These are phyloP conservation scores for Fusarium pseudocircinatum DNA, from an alignment of 2,329 filamentous ascomycete species.

Conservation along the genomic window DNA sequence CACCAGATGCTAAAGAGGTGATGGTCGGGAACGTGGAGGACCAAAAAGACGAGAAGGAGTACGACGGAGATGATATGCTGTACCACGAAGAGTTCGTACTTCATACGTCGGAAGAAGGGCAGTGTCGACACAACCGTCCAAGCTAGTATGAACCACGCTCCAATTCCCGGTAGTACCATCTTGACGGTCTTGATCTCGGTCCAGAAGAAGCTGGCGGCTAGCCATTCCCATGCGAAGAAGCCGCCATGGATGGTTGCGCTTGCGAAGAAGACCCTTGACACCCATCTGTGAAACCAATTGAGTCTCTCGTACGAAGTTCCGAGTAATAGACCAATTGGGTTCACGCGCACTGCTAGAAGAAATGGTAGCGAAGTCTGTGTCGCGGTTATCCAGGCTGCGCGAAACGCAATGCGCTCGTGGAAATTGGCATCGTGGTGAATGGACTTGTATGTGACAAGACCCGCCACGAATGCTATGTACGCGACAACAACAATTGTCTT, in stretches of 20 bases:
- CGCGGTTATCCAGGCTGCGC: slow-evolving; percentile 40
- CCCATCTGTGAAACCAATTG: slow-evolving; percentile 43
- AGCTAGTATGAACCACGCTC: slow-evolving; percentile 39
- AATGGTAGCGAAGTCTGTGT: slow-evolving; percentile 40
- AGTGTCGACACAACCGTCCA: slow-evolving; percentile 41
- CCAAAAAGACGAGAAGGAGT: slow-evolving; percentile 32
- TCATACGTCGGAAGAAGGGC: slow-evolving; percentile 38
- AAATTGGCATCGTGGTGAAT: slow-evolving; percentile 43
- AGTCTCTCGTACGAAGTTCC: slow-evolving; percentile 42
- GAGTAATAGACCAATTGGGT: slow-evolving; percentile 36
- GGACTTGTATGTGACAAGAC: slow-evolving; percentile 39
- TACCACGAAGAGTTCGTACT: slow-evolving; percentile 44
- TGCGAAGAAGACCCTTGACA: slow-evolving; percentile 35
- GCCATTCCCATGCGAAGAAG: slow-evolving; percentile 39
- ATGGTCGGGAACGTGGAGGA: slow-evolving; percentile 41
- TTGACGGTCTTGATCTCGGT: slow-evolving; percentile 37
- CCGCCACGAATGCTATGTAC: slow-evolving; percentile 35
- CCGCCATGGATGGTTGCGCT: slow-evolving; percentile 41
- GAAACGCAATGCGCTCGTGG: slow-evolving; percentile 40
- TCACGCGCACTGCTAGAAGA: slow-evolving; percentile 35
- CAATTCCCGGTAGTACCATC: slow-evolving; percentile 42
- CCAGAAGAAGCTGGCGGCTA: slow-evolving; percentile 41
- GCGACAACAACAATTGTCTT: slow-evolving; percentile 20
- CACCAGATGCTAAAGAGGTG: slow-evolving; percentile 44
- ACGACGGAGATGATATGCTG: slow-evolving; percentile 41